Base-by-base conservation (phyloP, 179 eudicot genomes). In the Beta macrorhiza region DNA sequence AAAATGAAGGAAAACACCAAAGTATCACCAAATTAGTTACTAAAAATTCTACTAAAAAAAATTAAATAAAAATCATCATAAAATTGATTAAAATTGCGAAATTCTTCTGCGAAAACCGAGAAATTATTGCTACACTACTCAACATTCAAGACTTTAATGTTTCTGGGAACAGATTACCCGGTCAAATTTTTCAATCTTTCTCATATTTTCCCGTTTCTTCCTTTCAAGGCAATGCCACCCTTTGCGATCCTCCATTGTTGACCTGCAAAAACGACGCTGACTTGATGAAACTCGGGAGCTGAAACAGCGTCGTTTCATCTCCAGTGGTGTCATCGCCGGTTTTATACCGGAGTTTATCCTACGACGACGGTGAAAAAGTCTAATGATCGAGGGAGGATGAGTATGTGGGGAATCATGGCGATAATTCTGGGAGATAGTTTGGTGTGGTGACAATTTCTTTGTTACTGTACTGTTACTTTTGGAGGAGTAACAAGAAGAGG, bases 361-460 rank as follows among this genome's bases (percentile, higher is more conserved):
- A 52, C 76, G 52, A 85, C 90, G 29, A 44, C 72, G 5, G 76
- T 25, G 0, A 76, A 79, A 0, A 82, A 75, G 1, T n/a, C 87
- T 7, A 25, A 19, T 19, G 62, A 67, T 10, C 62, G 52, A 45
- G 84, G 68, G 62, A 67, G 76, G 19, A 78, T 84, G 72, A 75
- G 86, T 5, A n/a, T 82, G 6, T 73, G 88, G 72, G 93, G 90
- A 2, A 88, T 95, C 1, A 78, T 88, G 5, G 86, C 81, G 1
- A 92, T 95, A 0, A 82, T 93, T 19, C n/a, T 89, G 7, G 99
- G 93, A 5, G 99, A 95, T 61, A 72, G 90, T 0, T 22, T 90
- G 51, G 92, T 93, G 1, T 59, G 1, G 87, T 76, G 0, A 14
- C 86, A 1, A 88, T 93, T 0, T 73, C 85, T 9, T 15, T 91